Evolutionary conservation across 1,284 basidiomycete species (phyloP).

Genomic region (Apiotrichum mycotoxinovorans): DNA sequence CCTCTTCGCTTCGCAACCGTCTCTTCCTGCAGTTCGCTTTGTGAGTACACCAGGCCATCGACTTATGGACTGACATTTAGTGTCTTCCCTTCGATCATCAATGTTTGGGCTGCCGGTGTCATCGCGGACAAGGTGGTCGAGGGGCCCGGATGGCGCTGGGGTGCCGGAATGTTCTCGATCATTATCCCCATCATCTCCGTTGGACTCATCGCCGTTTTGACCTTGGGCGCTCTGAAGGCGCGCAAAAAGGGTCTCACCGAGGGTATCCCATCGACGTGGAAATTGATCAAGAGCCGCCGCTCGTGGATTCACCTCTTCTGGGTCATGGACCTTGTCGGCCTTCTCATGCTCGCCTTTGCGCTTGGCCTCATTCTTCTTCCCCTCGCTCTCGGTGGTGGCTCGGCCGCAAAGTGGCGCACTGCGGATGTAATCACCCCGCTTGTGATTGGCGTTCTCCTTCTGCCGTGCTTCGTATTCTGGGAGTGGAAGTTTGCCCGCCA

Average conservation of each 20-base stretch:
- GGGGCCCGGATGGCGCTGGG: conserved; percentile 49
- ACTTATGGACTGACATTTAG: background rate
- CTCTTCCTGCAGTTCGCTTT: conserved; percentile 50
- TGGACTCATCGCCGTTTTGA: conserved; percentile 41
- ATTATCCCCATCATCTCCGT: conserved; percentile 47
- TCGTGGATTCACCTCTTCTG: conserved; percentile 46
- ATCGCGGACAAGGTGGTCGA: conserved; percentile 8
- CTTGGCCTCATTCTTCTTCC: conserved; percentile 49
- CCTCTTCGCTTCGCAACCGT: conserved; percentile 48
- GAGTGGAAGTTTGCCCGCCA: conserved; percentile 43
- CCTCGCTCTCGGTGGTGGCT: conserved; percentile 48
- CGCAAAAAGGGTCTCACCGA: conserved; percentile 33
- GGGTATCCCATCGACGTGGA: conserved; percentile 36
- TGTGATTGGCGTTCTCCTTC: conserved; percentile 47
- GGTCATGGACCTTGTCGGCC: conserved; percentile 49
- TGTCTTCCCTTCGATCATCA: conserved; percentile 25
- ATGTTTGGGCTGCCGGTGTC: conserved; percentile 19
- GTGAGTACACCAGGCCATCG: background rate
- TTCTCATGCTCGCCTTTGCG: conserved; percentile 44
- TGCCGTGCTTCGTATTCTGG: conserved; percentile 49
- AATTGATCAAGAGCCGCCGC: conserved; percentile 6
- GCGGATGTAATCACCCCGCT: conserved; percentile 48
- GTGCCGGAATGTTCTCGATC: conserved; percentile 51
- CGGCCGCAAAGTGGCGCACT: conserved; percentile 34
- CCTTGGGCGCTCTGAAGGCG: conserved; percentile 33